These are phyloP conservation scores for Spongiforma sp. DNA, from an alignment of 1,284 basidiomycete species.

Conservation along the genomic window DNA sequence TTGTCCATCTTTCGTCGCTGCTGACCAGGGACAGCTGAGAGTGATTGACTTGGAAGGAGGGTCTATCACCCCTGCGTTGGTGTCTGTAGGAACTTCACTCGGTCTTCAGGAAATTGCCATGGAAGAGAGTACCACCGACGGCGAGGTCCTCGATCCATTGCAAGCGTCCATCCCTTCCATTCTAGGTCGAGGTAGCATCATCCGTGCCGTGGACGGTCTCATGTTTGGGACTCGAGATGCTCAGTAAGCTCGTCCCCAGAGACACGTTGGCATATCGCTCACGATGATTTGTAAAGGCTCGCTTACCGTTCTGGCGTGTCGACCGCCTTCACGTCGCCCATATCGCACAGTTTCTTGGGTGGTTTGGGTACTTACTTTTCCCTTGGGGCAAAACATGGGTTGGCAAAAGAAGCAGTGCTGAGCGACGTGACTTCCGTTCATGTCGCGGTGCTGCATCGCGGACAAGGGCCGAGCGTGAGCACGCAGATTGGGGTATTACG, in stretches of 20 bases:
- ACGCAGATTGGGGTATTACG: conserved; percentile 71
- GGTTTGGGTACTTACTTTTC: conserved; percentile 75
- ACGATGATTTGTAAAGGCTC: conserved; percentile 42
- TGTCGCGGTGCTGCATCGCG: conserved; percentile 48
- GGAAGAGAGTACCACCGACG: conserved; percentile 74
- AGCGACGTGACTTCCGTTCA: conserved; percentile 66
- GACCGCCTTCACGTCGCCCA: conserved; percentile 61
- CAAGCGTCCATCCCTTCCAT: conserved; percentile 48
- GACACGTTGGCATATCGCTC: background rate
- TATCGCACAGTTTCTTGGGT: conserved; percentile 59
- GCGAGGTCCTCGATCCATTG: conserved; percentile 59
- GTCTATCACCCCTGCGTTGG: conserved; percentile 54
- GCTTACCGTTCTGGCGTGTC: conserved; percentile 74
- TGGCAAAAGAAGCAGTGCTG: conserved; percentile 73
- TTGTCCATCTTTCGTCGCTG: conserved; percentile 22
- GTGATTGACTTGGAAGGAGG: conserved; percentile 47
- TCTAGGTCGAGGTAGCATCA: conserved; percentile 58
- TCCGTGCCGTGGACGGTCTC: conserved; percentile 77
- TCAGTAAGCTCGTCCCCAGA: conserved; percentile 53
- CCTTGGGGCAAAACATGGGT: conserved; percentile 61
- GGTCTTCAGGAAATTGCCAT: conserved; percentile 64
- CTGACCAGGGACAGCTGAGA: conserved; percentile 16
- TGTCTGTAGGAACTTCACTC: conserved; percentile 63
- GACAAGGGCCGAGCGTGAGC: conserved; percentile 54
- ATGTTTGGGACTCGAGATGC: conserved; percentile 75